A percentile compares a stretch with the other conserved stretches of the same genome.
phyloP scores from a whole-genome alignment of 495 filamentous ascomycete species.

The Xanthoparmelia taractica region DNA sequence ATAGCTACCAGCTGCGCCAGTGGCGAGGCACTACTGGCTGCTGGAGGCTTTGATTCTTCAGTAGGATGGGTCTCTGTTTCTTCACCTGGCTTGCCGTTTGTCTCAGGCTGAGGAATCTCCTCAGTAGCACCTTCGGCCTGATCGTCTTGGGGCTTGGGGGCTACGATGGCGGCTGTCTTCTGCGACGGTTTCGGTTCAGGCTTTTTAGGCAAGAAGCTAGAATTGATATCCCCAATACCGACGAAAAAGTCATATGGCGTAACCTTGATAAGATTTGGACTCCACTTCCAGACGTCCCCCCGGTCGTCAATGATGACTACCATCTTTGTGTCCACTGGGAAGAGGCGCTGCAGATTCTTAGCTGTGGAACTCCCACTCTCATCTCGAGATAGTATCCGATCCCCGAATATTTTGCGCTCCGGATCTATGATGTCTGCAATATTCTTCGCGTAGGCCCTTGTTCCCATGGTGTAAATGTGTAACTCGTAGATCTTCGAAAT shows the following conservation, averaged over 20 bases:
- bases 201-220: constrained; percentile 87
- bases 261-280: constrained; percentile 89
- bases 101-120: constrained; percentile 19
- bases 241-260: constrained; percentile 94
- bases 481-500: constrained; percentile 81
- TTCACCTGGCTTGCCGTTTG: constrained; percentile 13
- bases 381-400: constrained; percentile 89
- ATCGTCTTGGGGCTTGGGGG: constrained; percentile 24
- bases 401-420: constrained; percentile 79
- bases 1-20: constrained; percentile 70
- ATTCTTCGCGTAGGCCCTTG: constrained; percentile 81
- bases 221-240: constrained; percentile 98
- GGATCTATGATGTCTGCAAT: constrained; percentile 94
- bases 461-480: constrained; percentile 99
- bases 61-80: constrained; percentile 8
- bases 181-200: constrained; percentile 55
- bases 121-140: constrained; percentile 22
- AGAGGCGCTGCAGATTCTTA: constrained; percentile 85
- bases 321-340: constrained; percentile 97
- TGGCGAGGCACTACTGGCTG: constrained; percentile 40
- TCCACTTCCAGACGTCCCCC: constrained; percentile 96
- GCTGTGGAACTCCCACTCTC: constrained; percentile 87
- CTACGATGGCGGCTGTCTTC: constrained; percentile 18
- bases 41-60: constrained; percentile 14
- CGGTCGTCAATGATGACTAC: constrained; percentile 98